phyloP scores from a whole-genome alignment of 163 green algal species.

The Scenedesmus sp. region DNA sequence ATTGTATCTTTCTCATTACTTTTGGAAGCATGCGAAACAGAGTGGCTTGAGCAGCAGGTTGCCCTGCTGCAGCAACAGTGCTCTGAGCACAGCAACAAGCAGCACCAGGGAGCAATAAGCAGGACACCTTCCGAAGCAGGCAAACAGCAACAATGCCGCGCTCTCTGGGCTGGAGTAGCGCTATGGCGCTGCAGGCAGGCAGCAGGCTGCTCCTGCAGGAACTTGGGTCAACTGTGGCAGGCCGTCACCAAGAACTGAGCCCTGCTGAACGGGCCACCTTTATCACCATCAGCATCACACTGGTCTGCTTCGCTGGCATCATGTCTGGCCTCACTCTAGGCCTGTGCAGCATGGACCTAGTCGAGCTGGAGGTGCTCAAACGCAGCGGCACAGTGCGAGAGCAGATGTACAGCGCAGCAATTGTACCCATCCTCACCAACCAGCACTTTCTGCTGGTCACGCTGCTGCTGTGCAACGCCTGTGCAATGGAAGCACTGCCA shows the following conservation, averaged over 20 bases:
- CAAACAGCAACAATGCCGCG: neutral
- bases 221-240: neutral
- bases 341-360: constrained; percentile 80
- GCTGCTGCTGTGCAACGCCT: constrained; percentile 92
- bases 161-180: constrained; percentile 4
- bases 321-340: constrained; percentile 92
- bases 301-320: constrained; percentile 60
- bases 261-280: neutral
- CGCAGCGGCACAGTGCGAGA: constrained; percentile 62
- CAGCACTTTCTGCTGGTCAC: constrained; percentile 92
- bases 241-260: neutral
- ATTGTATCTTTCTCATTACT: too few species aligned
- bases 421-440: constrained; percentile 73
- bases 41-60: neutral
- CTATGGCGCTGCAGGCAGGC: constrained; percentile 37
- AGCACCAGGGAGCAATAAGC: constrained; percentile 4
- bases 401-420: constrained; percentile 61
- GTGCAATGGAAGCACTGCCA: constrained; percentile 87
- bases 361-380: constrained; percentile 69
- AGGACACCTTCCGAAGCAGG: neutral
- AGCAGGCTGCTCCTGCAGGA: constrained; percentile 27
- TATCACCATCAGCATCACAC: neutral
- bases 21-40: neutral
- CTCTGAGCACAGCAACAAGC: neutral
- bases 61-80: neutral